Base-by-base conservation (phyloP, 2,329 filamentous ascomycete genomes). In the Colletotrichum neosansevieriae region DNA sequence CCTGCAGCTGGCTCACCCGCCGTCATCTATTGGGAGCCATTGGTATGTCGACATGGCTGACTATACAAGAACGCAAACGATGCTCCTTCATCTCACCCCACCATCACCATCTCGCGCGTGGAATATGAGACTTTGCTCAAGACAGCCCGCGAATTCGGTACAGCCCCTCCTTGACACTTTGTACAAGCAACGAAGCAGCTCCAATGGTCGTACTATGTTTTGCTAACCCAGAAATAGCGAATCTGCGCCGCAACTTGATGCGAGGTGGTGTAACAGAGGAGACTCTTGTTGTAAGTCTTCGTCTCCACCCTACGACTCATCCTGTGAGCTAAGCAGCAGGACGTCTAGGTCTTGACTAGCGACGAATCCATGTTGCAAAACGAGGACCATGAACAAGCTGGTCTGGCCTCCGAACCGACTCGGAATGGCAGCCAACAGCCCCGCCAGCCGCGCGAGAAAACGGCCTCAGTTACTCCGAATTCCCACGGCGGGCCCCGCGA, bases 101-200 rank as follows among this genome's bases (percentile, higher is more conserved):
- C 79, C 15, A 80, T 92, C 53, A 85, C 82, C 64, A 85, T 93
- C 62, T 80, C 86, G 42, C 88, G 84, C 74, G 76, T 79, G 57
- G 89, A 94, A 74, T 88, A 93, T 78, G 84, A 90, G 57, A 77
- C 77, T 56, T 81, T 94, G 69, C 82, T 89, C 72, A 77, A 84
- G 64, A 71, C 73, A 62, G 80, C 83, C 57, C 81, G 79, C 67
- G 84, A 89, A 76, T 90, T 89, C 74, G 80, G 88, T 90, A 83
- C 71, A 81, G 50, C n/a, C n/a, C 36, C 38, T 13, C 24, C 29
- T 29, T 9, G 29, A 65, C 60, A 12, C 21, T 40, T 11, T 24
- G 13, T n/a, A 11, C 49, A 12, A 11, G 24, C 38, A 19, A 6
- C 15, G 7, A 29, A 40, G 11, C 6, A 47, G 12, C 17, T 47